Percentiles rank a stretch among this genome's conserved stretches.
These are phyloP conservation scores for Xylaria venustula DNA, from an alignment of 495 filamentous ascomycete genomes.

Conservation along the genomic window DNA sequence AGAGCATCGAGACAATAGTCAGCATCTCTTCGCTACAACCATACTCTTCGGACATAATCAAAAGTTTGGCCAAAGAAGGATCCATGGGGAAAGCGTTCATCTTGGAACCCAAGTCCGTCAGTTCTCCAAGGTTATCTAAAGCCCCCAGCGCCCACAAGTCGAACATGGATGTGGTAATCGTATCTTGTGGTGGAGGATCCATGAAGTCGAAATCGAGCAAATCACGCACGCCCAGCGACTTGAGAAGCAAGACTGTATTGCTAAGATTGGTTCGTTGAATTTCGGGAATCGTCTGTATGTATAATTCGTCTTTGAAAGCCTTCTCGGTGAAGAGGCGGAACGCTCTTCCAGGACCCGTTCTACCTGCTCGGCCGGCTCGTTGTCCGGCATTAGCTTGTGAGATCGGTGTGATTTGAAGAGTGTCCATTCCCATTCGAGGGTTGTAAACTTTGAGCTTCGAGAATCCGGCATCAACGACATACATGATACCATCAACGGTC, in stretches of 20 bases:
- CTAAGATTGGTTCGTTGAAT: conserved; percentile 95
- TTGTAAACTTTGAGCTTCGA: conserved; percentile 99
- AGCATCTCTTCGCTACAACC: conserved; percentile 96
- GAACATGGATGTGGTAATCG: conserved; percentile 94
- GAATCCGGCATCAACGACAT: conserved; percentile 93
- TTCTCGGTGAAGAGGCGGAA: conserved; percentile 93
- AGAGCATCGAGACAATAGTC: conserved; percentile 97
- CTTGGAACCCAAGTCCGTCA: conserved; percentile 80
- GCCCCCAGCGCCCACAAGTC: conserved; percentile 97
- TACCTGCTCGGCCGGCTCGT: conserved; percentile 87
- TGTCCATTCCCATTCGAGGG: conserved; percentile 98
- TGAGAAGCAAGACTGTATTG: conserved; percentile 91
- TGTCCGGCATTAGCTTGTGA: conserved; percentile 96
- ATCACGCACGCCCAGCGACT: conserved; percentile 92
- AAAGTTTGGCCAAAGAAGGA: conserved; percentile 86
- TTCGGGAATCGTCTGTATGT: conserved; percentile 96
- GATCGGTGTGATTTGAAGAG: conserved; percentile 95
- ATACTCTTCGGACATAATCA: conserved; percentile 85
- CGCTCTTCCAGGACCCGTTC: conserved; percentile 94
- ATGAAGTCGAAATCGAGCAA: conserved; percentile 98
- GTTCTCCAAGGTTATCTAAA: conserved; percentile 86
- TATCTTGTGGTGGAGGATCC: conserved; percentile 98
- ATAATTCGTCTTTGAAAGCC: conserved; percentile 95
- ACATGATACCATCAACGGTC: conserved; percentile 99
- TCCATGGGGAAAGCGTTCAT: conserved; percentile 99